phyloP scores from a whole-genome alignment of 345 rosid genomes.

The Physaria fendleri region DNA sequence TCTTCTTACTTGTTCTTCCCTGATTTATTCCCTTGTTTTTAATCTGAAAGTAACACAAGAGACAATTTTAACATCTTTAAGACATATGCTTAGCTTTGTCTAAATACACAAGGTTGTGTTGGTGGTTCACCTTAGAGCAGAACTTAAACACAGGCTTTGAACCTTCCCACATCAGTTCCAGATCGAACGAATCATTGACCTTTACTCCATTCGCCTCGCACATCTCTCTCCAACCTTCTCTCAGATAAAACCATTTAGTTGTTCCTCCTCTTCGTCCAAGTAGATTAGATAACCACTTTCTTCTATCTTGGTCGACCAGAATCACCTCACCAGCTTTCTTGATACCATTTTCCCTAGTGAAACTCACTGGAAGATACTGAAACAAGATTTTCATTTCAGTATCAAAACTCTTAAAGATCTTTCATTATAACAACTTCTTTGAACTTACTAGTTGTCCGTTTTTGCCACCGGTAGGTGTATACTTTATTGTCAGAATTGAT shows the following conservation, averaged over 20 bases:
- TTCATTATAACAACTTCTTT: neutral
- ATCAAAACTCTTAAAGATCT: neutral
- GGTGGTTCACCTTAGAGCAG: slow-evolving; percentile 17
- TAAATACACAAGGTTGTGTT: neutral
- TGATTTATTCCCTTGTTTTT: neutral
- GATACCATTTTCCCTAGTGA: slow-evolving; percentile 8
- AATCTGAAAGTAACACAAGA: neutral
- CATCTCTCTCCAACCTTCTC: slow-evolving; percentile 30
- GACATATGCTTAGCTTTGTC: neutral
- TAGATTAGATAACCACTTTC: slow-evolving; percentile 21
- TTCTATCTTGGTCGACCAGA: slow-evolving; percentile 18
- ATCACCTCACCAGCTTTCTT: slow-evolving; percentile 3
- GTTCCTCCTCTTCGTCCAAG: neutral
- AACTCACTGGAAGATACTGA: slow-evolving; percentile 21
- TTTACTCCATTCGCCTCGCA: slow-evolving; percentile 23
- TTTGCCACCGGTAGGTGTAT: slow-evolving; percentile 2
- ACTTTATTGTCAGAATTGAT: neutral
- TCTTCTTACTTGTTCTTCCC: slow-evolving; percentile 4
- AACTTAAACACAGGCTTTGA: slow-evolving; percentile 13
- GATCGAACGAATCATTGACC: slow-evolving; percentile 12
- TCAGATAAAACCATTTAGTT: slow-evolving; percentile 19
- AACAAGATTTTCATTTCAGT: neutral
- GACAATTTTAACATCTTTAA: neutral
- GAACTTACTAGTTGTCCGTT: slow-evolving; percentile 25
- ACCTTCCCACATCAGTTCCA: slow-evolving; percentile 16